Evolutionary conservation across 495 filamentous ascomycete species (phyloP), one percentile per base, ranked within the genome.

Genomic region (Penicillium flavigenum): DNA sequence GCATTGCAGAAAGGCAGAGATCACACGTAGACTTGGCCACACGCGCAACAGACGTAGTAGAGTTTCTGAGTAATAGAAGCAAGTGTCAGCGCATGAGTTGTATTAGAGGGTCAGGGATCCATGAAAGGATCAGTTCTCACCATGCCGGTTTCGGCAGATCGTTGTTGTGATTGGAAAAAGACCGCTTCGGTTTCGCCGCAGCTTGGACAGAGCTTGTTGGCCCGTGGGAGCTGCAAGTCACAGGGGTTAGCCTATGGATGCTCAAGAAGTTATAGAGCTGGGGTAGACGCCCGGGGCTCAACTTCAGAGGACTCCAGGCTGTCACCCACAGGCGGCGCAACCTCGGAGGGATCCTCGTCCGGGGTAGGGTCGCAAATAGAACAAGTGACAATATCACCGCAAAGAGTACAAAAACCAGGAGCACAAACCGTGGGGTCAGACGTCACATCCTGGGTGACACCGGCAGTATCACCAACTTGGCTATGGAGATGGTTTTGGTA

Each of bases 101-200:
- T 46, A 31, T 22, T 4, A 22, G 16, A 27, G n/a, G 24, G 7
- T 45, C 22, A 14, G n/a, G 43, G 16, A n/a, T 39, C 16, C 36
- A 43, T 57, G 4, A 27, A 17, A 26, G 3, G 19, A 46, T 29
- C 2, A 29, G 60, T 42, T 69, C 88, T 82, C 68, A 98, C 94
- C 94, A 98, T 98, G 73, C 95, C 95, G 9, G 95, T 98, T 71
- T 97, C 92, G 14, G 91, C 88, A 49, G 87, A 95, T 66, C 95
- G 87, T 77, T 97, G 92, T 70, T 98, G 94, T 41, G 91, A 96
- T 77, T 98, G 94, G 80, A 98, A 98, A 74, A 95, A 98, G 44
- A 98, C 95, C 1, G 90, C 89, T 72, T 97, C 90, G 50, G 81
- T 83, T 68, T 95, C 88, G 43, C 83, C 79, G 79, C 94, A 98